Evolutionary conservation across 805 yeast genomes (phyloP).

Genomic region (Metschnikowia lachancei): DNA sequence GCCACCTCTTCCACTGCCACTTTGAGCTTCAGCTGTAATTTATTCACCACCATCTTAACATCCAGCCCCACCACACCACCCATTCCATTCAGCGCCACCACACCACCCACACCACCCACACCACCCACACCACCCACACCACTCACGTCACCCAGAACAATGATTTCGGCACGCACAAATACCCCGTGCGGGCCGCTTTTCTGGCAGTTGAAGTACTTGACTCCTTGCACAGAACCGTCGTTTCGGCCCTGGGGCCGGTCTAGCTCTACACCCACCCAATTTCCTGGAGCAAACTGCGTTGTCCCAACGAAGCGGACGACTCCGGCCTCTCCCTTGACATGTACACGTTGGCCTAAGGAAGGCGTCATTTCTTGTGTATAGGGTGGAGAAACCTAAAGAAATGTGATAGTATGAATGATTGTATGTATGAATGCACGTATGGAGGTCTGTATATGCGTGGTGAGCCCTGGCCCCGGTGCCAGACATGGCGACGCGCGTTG

Average conservation of each 20-base stretch:
- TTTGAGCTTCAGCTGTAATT: conserved; percentile 47
- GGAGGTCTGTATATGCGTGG: no score
- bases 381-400: background rate
- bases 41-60: conserved; percentile 32
- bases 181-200: conserved; percentile 41
- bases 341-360: conserved; percentile 32
- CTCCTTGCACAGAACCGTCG: conserved; percentile 47
- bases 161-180: conserved; percentile 44
- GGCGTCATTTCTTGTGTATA: no score
- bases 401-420: no score
- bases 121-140: background rate
- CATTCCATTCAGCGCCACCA: background rate
- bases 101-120: background rate
- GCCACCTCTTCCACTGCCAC: conserved; percentile 27
- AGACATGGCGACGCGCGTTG: no score
- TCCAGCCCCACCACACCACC: conserved; percentile 12
- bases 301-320: conserved; percentile 49
- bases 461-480: no score
- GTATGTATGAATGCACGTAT: no score
- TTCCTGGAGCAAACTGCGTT: conserved; percentile 58
- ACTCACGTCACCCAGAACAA: conserved; percentile 11
- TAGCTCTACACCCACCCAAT: conserved; percentile 52
- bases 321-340: conserved; percentile 43
- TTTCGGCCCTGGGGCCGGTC: conserved; percentile 44
- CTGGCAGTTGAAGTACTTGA: conserved; percentile 41